Base-by-base conservation (phyloP, 306 rosid species). In the Quercus wislizeni region DNA sequence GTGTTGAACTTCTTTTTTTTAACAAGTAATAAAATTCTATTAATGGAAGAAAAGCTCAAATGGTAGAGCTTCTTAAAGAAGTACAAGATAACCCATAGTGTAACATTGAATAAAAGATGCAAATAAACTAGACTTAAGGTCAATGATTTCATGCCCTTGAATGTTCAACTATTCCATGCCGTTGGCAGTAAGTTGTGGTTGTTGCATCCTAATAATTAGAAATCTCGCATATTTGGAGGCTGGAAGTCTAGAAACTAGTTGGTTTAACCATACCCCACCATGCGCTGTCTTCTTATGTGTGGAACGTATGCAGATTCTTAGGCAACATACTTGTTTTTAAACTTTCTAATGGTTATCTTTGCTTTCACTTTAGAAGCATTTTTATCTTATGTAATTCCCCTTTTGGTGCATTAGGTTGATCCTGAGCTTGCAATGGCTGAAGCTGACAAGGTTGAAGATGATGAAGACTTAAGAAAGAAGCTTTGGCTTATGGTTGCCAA, bases 391-490 rank as follows among this genome's bases (percentile, higher is more conserved):
- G 76, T 71, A 71, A 35, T 67, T 76, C 35, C 46, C 43, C 70
- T 69, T 85, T 46, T 87, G 88, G 71, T 71, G 77, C 49, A 21
- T 67, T 78, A 95, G 99, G 93, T 95, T 89, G 99, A 95, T 85
- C 87, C 96, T 75, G 99, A 95, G 87, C 94, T 95, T 81, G 99
- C 99, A 62, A 95, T 95, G 99, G 99, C 99, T 65, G 99, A 93
- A 87, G 99, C 99, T 81, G 99, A 95, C 80, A 93, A 91, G 80
- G 99, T 95, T 76, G 99, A 95, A 84, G 99, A 95, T 55, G 99
- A 93, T 80, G 97, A 91, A 86, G 99, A 93, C 85, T 86, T 95
- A 81, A 91, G 99, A 90, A 95, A 95, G 89, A 95, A 95, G 90
- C 99, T 95, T 21, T 95, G 96, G 97, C 98, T 93, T 68, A 93